Base-by-base conservation (phyloP, 495 filamentous ascomycete species). In the Lasiosphaeriaceae sp. region DNA sequence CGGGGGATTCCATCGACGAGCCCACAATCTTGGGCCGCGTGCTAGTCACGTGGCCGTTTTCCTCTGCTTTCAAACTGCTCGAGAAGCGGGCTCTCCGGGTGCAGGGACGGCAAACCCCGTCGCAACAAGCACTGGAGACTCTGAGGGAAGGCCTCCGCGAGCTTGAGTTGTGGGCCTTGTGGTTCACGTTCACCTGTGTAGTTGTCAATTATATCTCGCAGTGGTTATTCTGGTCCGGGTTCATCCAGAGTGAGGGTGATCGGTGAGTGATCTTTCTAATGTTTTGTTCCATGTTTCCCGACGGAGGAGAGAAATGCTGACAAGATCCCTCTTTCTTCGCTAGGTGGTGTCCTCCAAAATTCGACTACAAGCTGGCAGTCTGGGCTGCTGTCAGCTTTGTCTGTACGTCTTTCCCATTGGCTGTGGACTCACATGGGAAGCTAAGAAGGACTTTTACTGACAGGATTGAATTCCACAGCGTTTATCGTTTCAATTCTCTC, bases 181-280 rank as follows among this genome's bases (percentile, higher is more conserved):
- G 9, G 3, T 2, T 47, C 24, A 55, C 52, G 23, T 22, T n/a
- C 0, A 2, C 16, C 14, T 55, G 23, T 37, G 52, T 24, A 6
- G 29, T 48, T 12, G 23, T 48, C 43, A 55, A 55, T 19, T 55
- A 31, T 24, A 55, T 55, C 26, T 21, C 52, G 1, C 52, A 55
- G 52, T 55, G 52, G 52, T 26, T 22, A 2, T 55, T 55, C 44
- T 55, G 52, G 52, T 19, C 52, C 0, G 52, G 52, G 5, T 55
- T 47, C 17, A 26, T 55, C 4, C 5, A 55, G 52, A 43, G 39
- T 17, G 7, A 43, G 16, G 39, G 39, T 4, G 39, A 43, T 9
- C 39, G 39, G 39, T 43, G n/a, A 43, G 12, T 43, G n/a, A 41
- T 16, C 37, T 41, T 41, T 3, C 37, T 17, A 16, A 4, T 12